Percentiles rank a stretch among this genome's conserved stretches.
These are phyloP conservation scores for Tetradesmus obliquus DNA, from an alignment of 139 green algal species.

Conservation along the genomic window DNA sequence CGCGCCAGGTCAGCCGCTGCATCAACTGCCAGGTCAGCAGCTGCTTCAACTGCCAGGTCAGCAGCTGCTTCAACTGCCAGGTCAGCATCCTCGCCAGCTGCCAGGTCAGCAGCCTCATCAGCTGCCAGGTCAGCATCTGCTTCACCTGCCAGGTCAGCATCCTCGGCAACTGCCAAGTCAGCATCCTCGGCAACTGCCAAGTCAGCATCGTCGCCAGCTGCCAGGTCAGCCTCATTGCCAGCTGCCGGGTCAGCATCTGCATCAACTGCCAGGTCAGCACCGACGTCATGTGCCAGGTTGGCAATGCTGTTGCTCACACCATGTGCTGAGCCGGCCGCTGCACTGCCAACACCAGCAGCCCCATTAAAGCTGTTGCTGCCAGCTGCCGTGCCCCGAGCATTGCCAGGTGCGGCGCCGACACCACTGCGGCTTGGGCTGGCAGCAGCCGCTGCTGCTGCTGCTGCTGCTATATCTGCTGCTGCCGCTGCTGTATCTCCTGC, in stretches of 20 bases:
- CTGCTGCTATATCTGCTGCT: neutral
- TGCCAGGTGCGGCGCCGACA: neutral
- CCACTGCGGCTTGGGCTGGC: too few relatives aligned
- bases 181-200: neutral
- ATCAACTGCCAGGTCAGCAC: too few relatives aligned
- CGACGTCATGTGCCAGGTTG: neutral
- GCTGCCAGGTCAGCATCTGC: neutral
- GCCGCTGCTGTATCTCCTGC: neutral
- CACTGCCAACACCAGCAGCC: neutral
- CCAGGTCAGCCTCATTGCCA: neutral
- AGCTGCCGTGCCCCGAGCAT: neutral
- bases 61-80: too few relatives aligned
- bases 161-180: too few relatives aligned
- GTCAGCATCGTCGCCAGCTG: neutral
- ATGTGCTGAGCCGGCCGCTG: neutral
- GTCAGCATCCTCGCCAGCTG: neutral
- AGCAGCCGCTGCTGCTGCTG: neutral
- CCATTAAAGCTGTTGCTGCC: neutral
- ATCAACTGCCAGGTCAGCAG: neutral
- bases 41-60: too few relatives aligned
- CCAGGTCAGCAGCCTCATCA: neutral
- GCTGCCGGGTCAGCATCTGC: too few relatives aligned
- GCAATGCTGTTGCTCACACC: neutral
- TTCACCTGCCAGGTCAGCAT: too few relatives aligned
- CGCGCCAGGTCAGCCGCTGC: neutral